These are phyloP conservation scores for Jackrogersella multiformis DNA, from an alignment of 495 filamentous ascomycete species.

Conservation along the genomic window DNA sequence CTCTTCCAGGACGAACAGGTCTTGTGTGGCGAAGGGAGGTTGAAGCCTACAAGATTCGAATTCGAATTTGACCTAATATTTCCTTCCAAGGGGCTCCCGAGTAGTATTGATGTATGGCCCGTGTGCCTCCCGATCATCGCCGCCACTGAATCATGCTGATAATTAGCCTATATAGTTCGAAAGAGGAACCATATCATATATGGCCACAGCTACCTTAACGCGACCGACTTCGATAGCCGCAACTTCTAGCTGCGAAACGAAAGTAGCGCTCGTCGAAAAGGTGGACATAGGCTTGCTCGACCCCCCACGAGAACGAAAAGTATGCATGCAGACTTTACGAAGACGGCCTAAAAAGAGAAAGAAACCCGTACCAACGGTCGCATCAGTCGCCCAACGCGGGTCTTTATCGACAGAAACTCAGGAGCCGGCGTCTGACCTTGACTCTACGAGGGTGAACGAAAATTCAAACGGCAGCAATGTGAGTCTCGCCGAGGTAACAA, in stretches of 20 bases:
- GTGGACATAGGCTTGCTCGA: slow-evolving; percentile 65
- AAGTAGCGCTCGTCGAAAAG: slow-evolving; percentile 79
- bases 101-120: slow-evolving; percentile 86
- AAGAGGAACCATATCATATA: slow-evolving; percentile 89
- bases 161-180: slow-evolving; percentile 74
- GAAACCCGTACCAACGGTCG: slow-evolving; percentile 38
- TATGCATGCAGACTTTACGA: slow-evolving; percentile 80
- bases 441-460: slow-evolving; percentile 52
- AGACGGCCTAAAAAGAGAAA: slow-evolving; percentile 64
- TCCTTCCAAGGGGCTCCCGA: slow-evolving; percentile 82
- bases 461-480: slow-evolving; percentile 56
- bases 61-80: slow-evolving; percentile 89
- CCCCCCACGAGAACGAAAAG: slow-evolving; percentile 72
- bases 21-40: slow-evolving; percentile 87
- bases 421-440: slow-evolving; percentile 49
- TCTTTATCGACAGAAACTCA: slow-evolving; percentile 41
- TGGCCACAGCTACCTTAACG: slow-evolving; percentile 88
- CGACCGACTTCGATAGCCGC: slow-evolving; percentile 87
- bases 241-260: slow-evolving; percentile 77
- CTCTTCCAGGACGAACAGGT: slow-evolving; percentile 92
- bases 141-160: slow-evolving; percentile 33
- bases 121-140: neutral
- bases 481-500: slow-evolving; percentile 48
- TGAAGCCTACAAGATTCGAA: slow-evolving; percentile 86
- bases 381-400: slow-evolving; percentile 28